Evolutionary conservation across 176 grass and related monocot genomes (phyloP).

Genomic region (Lolium perenne): DNA sequence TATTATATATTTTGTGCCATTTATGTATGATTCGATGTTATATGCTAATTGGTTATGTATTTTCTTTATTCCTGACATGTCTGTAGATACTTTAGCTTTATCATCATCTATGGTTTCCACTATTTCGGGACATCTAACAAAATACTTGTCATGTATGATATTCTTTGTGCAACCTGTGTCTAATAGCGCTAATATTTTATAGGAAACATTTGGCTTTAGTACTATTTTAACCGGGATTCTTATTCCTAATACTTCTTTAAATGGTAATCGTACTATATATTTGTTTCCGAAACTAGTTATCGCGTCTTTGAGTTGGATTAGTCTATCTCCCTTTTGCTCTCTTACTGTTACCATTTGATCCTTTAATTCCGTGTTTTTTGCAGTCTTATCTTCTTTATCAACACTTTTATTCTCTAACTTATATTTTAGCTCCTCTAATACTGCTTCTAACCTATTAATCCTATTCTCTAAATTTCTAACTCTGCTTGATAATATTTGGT

Average conservation of each 20-base stretch:
- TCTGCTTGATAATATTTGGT: not conserved
- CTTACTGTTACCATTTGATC: not conserved
- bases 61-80: not conserved
- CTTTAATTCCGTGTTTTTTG: too few relatives aligned
- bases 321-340: not conserved
- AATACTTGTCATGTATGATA: not conserved
- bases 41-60: not conserved
- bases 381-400: not conserved
- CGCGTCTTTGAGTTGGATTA: not conserved
- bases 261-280: not conserved
- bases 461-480: not conserved
- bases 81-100: not conserved
- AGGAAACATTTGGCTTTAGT: too few relatives aligned
- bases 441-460: not conserved
- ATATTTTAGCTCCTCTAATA: not conserved
- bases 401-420: not conserved
- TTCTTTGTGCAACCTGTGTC: not conserved
- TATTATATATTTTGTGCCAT: too few relatives aligned
- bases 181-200: too few relatives aligned
- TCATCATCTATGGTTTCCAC: not conserved
- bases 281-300: not conserved
- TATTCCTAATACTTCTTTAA: not conserved
- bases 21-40: not conserved
- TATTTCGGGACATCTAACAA: not conserved
- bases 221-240: not conserved